Percentiles rank a stretch among this genome's conserved stretches.
phyloP scores from a whole-genome alignment of 257 asterid species.

The Ophiorrhiza pumila region DNA sequence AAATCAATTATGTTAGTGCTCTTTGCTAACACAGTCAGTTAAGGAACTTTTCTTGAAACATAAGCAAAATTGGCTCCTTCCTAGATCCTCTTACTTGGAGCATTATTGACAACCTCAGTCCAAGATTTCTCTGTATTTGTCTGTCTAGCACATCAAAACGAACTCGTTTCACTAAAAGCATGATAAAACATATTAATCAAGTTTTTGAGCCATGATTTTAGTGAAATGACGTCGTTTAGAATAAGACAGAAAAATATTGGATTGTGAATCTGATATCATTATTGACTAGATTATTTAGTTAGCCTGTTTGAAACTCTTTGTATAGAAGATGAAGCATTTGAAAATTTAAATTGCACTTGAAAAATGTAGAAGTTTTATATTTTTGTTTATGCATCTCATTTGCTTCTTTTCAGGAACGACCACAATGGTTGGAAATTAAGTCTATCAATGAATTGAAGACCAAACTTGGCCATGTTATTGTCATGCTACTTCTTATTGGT shows the following conservation, averaged over 20 bases:
- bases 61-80: neutral
- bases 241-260: too few relatives aligned
- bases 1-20: neutral
- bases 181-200: too few relatives aligned
- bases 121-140: too few relatives aligned
- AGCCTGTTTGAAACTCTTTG: neutral
- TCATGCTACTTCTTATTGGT: conserved; percentile 89
- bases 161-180: too few relatives aligned
- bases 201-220: too few relatives aligned
- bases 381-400: neutral
- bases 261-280: too few relatives aligned
- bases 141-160: too few relatives aligned
- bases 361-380: too few relatives aligned
- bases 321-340: neutral
- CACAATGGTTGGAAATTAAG: conserved; percentile 80
- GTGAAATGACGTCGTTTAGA: too few relatives aligned
- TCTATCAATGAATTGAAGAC: conserved; percentile 81
- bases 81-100: neutral
- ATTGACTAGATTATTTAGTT: neutral
- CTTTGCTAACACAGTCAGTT: too few relatives aligned
- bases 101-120: too few relatives aligned
- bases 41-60: neutral
- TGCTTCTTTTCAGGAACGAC: conserved; percentile 59
- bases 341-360: too few relatives aligned
- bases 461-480: conserved; percentile 85